Evolutionary conservation across 805 yeast species (phyloP), one percentile per base, ranked within the genome.

Genomic region (Soucietia sequanensis): DNA sequence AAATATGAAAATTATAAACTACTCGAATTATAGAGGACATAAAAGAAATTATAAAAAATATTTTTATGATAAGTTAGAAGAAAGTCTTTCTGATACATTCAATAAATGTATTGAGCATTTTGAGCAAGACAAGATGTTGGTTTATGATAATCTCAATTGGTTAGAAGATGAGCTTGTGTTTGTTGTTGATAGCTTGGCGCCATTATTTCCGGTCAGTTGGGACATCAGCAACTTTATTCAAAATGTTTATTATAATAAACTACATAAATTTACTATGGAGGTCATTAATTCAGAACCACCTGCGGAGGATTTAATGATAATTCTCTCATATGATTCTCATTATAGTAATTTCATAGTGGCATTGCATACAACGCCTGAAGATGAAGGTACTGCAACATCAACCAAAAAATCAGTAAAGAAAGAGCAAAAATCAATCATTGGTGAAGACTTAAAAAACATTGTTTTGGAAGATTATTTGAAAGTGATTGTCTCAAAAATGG

Each of bases 111-210:
- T 68, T 48, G 76, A 72, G 39, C 72, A 72, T 38, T 81, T 70
- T 52, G 63, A 60, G 17, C 39, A 54, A 4, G 76, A 72, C 33
- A 70, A 71, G 24, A 77, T 80, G 58, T 70, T 69, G 12, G 78
- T 88, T 1, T 68, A 85, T 38, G 81, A 82, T 25, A 79, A 84
- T 45, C 61, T 90, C 36, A 81, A 80, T 38, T 91, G 96, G 90
- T 74, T 89, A 13, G 87, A 83, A 56, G 81, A 83, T 45, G 97
- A 91, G 49, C 62, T 93, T 36, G 60, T 72, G 20, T 74, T 82
- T 37, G 87, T 84, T 4, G 73, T 77, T 37, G 73, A 74, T 15
- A 79, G 79, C 20, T 62, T 87, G 16, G 58, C 68, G 2, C 66
- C 65, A 10, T 70, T 81, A 33, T 80, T 86, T 41, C 96, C 98